Percentiles rank a stretch among this genome's conserved stretches.
Evolutionary conservation across 257 asterid species (phyloP).

Genomic region (Nicotiana paniculata): DNA sequence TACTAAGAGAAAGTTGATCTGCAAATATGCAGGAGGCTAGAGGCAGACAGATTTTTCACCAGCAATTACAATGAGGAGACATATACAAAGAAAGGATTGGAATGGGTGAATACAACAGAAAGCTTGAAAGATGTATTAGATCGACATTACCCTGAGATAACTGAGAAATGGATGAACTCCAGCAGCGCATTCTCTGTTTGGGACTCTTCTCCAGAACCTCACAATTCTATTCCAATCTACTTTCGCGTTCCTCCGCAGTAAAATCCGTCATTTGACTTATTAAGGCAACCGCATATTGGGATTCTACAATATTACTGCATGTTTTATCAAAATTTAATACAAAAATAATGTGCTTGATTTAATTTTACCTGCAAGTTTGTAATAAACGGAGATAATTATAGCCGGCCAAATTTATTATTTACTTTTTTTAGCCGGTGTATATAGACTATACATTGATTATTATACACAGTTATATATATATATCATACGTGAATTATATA

Average conservation of each 20-base stretch:
- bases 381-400: too few relatives aligned
- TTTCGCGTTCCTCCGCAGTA: constrained; percentile 36
- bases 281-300: background rate
- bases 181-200: constrained; percentile 60
- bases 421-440: too few relatives aligned
- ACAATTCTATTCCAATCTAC: constrained; percentile 42
- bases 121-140: constrained; percentile 48
- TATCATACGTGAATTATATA: too few relatives aligned
- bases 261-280: background rate
- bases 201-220: constrained; percentile 40
- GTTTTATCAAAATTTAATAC: too few relatives aligned
- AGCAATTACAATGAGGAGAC: constrained; percentile 49
- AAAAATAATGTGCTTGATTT: too few relatives aligned
- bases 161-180: constrained; percentile 50
- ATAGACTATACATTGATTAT: too few relatives aligned
- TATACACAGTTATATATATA: too few relatives aligned
- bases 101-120: constrained; percentile 62
- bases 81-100: constrained; percentile 51
- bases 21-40: constrained; percentile 38
- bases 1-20: background rate
- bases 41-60: constrained; percentile 56
- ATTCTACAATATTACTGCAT: background rate
- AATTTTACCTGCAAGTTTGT: too few relatives aligned
- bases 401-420: too few relatives aligned
- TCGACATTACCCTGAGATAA: constrained; percentile 56